A percentile compares a stretch with the other conserved stretches of the same genome.
phyloP scores from a whole-genome alignment of 2,329 filamentous ascomycete genomes.

The Paracorniculantispora psalliotae region DNA sequence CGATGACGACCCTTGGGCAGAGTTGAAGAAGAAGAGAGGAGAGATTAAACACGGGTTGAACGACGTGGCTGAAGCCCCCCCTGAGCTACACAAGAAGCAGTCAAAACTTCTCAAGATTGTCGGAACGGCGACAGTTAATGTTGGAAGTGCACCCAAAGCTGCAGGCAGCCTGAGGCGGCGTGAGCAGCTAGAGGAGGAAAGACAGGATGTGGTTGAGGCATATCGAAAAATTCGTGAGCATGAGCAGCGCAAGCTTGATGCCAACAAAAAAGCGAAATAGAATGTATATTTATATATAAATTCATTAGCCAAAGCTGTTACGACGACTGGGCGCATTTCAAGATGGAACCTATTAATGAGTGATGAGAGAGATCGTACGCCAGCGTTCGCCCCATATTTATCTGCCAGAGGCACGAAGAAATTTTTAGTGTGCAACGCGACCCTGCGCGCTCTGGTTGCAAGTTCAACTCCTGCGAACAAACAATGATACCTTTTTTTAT shows the following conservation, averaged over 20 bases:
- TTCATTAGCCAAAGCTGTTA: neutral
- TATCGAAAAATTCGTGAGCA: slow-evolving; percentile 34
- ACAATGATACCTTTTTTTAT: slow-evolving; percentile 4
- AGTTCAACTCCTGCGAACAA: slow-evolving; percentile 13
- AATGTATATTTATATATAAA: neutral
- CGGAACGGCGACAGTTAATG: slow-evolving; percentile 29
- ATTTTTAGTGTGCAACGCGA: slow-evolving; percentile 3
- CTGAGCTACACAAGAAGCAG: slow-evolving; percentile 55
- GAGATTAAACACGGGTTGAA: slow-evolving; percentile 42
- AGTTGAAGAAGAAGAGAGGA: slow-evolving; percentile 62
- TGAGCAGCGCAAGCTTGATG: slow-evolving; percentile 30
- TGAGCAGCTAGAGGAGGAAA: slow-evolving; percentile 33
- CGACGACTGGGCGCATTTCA: no score
- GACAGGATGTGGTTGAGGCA: slow-evolving; percentile 33
- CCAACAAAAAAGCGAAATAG: neutral
- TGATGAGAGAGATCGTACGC: no score
- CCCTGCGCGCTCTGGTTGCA: slow-evolving; percentile 3
- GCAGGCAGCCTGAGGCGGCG: slow-evolving; percentile 35
- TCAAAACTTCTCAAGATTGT: slow-evolving; percentile 29
- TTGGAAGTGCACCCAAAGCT: slow-evolving; percentile 33
- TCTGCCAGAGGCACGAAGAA: neutral
- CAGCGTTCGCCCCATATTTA: neutral
- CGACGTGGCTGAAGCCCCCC: slow-evolving; percentile 69
- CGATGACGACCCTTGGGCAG: slow-evolving; percentile 71
- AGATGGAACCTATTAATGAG: no score